phyloP scores from a whole-genome alignment of 441 rosid genomes.

The Arabidopsis lyrata region DNA sequence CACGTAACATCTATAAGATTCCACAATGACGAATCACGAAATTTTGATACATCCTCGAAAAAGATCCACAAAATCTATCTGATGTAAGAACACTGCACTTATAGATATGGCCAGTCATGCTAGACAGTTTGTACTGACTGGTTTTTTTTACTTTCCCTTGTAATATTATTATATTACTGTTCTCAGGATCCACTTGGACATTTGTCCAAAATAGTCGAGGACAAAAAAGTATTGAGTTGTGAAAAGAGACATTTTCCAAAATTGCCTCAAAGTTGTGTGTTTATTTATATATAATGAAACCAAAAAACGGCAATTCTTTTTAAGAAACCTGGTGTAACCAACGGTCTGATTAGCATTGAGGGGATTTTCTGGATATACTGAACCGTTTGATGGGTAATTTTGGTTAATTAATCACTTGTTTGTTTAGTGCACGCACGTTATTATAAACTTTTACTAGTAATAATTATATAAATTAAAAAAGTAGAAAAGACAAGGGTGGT shows the following conservation, averaged over 20 bases:
- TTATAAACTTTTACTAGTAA: slow-evolving; percentile 11
- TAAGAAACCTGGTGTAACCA: background rate
- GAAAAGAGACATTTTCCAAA: background rate
- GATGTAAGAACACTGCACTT: slow-evolving; percentile 26
- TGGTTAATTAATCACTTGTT: slow-evolving; percentile 7
- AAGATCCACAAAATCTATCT: slow-evolving; percentile 25
- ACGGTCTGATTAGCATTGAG: background rate
- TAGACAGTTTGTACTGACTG: background rate
- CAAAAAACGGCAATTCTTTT: background rate
- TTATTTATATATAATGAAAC: background rate
- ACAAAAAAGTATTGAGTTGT: background rate
- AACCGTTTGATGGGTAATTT: slow-evolving; percentile 20
- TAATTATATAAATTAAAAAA: background rate
- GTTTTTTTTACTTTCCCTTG: background rate
- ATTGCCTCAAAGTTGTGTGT: background rate
- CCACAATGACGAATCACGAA: slow-evolving; percentile 17
- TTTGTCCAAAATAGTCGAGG: slow-evolving; percentile 11
- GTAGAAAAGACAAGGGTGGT: slow-evolving; percentile 36
- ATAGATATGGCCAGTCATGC: background rate
- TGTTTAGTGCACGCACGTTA: slow-evolving; percentile 37
- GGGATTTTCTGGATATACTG: background rate
- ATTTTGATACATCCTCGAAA: slow-evolving; percentile 4
- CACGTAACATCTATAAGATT: background rate
- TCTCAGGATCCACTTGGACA: background rate
- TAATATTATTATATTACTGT: background rate